phyloP scores from a whole-genome alignment of 208 protist species.

The Angomonas ambiguus region DNA sequence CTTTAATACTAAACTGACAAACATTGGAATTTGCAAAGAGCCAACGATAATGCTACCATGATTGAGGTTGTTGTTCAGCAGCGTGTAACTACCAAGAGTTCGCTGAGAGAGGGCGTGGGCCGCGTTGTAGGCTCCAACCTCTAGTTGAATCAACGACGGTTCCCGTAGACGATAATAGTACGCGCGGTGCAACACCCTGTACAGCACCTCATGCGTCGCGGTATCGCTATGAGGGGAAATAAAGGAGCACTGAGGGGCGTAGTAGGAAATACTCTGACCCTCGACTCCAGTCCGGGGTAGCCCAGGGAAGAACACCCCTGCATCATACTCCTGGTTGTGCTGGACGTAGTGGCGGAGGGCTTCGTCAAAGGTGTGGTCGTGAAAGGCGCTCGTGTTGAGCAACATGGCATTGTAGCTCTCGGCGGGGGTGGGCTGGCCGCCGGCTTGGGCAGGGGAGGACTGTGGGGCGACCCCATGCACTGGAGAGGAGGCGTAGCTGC shows the following conservation, averaged over 20 bases:
- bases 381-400: not conserved
- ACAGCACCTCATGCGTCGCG: not conserved
- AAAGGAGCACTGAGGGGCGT: not conserved
- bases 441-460: not conserved
- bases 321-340: not conserved
- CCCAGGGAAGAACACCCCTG: not conserved
- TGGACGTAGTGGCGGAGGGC: not conserved
- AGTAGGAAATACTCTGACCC: not conserved
- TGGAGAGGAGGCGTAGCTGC: not conserved
- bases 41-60: not conserved
- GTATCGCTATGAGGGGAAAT: not conserved
- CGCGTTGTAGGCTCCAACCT: not conserved
- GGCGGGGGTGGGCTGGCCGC: too few relatives aligned
- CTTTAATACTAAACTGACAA: not conserved
- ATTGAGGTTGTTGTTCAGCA: not conserved
- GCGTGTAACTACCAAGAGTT: not conserved
- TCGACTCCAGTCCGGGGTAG: not conserved
- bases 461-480: not conserved
- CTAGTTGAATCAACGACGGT: not conserved
- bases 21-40: not conserved
- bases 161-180: constrained; percentile 2
- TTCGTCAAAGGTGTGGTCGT: not conserved
- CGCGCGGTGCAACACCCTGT: not conserved
- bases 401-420: too few relatives aligned
- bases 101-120: not conserved